Evolutionary conservation across 1,284 basidiomycete genomes (phyloP), one percentile per base, ranked within the genome.

Genomic region (Apiotrichum akiyoshidainum): DNA sequence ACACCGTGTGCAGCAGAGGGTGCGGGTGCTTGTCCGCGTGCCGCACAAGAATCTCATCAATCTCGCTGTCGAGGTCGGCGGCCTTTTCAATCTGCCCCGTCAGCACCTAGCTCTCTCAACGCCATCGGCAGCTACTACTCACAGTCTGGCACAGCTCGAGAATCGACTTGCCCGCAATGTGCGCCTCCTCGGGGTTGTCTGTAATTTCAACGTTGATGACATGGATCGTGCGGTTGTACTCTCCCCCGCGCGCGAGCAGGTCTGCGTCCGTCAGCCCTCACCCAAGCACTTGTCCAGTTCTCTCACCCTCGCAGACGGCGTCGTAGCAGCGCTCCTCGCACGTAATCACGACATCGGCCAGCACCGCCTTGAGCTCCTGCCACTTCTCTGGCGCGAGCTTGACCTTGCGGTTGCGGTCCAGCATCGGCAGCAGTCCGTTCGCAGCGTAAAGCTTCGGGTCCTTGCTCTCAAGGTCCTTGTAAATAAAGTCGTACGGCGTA

Each of bases 311-410:
- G 72, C 95, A 98, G 19, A 99, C 96, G 3, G 92, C 89, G 74
- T 99, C 96, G 77, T 93, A 99, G 78, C 96, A 99, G 58, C 95
- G 84, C 78, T 99, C 96, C 79, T 99, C 96, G 77, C 96, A 99
- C 4, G 96, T 99, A 67, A 99, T 96, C 16, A 99, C 95, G 16
- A 99, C 84, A 74, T 99, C 96, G 8, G 91, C 91, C 13, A 92
- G 82, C 1, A 87, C 86, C 11, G 65, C 64, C 70, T 82, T 88
- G 56, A 84, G 88, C 55, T 98, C 94, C 70, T 99, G 95, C 93
- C 94, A 99, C 65, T 93, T 84, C 74, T 99, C 93, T 39, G 96
- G 96, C 10, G 95, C 94, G 5, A 82, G 75, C 76, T 99, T 99
- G 61, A 99, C 85, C 60, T 86, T 85, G 60, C 96, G 81, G 80